phyloP scores from a whole-genome alignment of 106 monocot genomes.

The Acorus calamus region DNA sequence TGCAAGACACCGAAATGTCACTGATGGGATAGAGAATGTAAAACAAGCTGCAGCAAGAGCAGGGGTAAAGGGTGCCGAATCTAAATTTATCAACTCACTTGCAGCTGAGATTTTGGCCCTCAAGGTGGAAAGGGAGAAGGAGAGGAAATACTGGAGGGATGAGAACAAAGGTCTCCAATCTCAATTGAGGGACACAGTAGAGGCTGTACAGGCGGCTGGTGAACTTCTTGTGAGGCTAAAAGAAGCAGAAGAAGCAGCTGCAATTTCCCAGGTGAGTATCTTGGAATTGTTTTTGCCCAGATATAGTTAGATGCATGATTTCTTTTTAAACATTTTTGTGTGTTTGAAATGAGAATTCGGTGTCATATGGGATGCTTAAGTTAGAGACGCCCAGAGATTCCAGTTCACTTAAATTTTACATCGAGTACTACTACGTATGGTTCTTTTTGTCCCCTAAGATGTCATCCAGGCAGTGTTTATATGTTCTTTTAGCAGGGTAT shows the following conservation, averaged over 20 bases:
- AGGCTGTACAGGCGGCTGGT: slow-evolving; percentile 94
- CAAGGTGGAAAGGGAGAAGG: slow-evolving; percentile 80
- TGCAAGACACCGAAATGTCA: slow-evolving; percentile 60
- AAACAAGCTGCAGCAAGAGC: slow-evolving; percentile 69
- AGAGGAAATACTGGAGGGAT: slow-evolving; percentile 75
- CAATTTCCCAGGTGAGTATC: slow-evolving; percentile 47
- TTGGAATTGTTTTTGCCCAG: not conserved
- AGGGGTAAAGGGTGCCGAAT: slow-evolving; percentile 69
- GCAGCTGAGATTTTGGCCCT: slow-evolving; percentile 74
- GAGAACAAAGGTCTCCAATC: slow-evolving; percentile 74
- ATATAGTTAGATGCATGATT: no score
- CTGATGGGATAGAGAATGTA: slow-evolving; percentile 78
- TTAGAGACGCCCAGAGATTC: no score
- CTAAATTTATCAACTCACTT: slow-evolving; percentile 72
- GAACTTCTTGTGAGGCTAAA: slow-evolving; percentile 82
- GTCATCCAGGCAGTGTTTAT: no score
- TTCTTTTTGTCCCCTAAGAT: no score
- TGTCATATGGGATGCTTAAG: no score
- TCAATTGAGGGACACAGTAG: slow-evolving; percentile 82
- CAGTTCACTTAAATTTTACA: no score
- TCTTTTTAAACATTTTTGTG: no score
- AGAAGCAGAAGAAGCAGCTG: slow-evolving; percentile 75
- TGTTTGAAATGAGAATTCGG: no score
- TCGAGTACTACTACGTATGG: no score
- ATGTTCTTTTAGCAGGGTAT: no score